phyloP scores from a whole-genome alignment of 2,329 filamentous ascomycete genomes.

The Ceratocystis smalleyi region DNA sequence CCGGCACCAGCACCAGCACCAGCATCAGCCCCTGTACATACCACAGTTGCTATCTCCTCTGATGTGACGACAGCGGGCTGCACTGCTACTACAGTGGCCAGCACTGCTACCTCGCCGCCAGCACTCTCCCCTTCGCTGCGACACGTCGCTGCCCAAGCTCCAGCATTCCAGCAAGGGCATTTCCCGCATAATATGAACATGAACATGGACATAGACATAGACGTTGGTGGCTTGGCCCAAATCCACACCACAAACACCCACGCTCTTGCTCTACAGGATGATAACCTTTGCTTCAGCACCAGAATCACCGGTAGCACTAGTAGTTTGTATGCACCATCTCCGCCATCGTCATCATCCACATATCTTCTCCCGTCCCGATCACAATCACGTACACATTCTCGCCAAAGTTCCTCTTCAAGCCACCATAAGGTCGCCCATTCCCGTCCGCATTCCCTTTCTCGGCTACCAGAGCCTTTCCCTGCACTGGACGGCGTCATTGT shows the following conservation, averaged over 20 bases:
- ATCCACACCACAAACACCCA: constrained; percentile 3
- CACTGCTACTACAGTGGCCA: neutral
- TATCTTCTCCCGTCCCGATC: neutral
- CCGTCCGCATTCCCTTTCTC: constrained; percentile 10
- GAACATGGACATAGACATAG: neutral
- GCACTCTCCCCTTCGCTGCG: neutral
- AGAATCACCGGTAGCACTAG: neutral
- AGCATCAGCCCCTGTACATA: neutral
- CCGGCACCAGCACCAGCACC: neutral
- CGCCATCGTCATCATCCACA: neutral
- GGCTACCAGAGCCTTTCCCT: constrained; percentile 9
- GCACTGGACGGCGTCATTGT: constrained; percentile 5
- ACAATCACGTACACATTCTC: constrained; percentile 13
- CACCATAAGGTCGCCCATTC: constrained; percentile 2
- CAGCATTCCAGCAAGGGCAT: constrained; percentile 1
- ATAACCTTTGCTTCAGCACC: neutral
- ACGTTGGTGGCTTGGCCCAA: neutral
- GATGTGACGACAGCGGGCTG: too few species aligned
- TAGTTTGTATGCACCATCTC: neutral
- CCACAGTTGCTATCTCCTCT: too few species aligned
- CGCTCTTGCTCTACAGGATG: neutral
- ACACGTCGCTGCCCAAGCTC: neutral
- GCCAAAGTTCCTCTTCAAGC: constrained; percentile 11
- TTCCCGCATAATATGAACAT: neutral
- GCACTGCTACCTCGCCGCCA: neutral